Evolutionary conservation across 306 rosid species (phyloP), one percentile per base, ranked within the genome.

Genomic region (Spatholobus suberectus): DNA sequence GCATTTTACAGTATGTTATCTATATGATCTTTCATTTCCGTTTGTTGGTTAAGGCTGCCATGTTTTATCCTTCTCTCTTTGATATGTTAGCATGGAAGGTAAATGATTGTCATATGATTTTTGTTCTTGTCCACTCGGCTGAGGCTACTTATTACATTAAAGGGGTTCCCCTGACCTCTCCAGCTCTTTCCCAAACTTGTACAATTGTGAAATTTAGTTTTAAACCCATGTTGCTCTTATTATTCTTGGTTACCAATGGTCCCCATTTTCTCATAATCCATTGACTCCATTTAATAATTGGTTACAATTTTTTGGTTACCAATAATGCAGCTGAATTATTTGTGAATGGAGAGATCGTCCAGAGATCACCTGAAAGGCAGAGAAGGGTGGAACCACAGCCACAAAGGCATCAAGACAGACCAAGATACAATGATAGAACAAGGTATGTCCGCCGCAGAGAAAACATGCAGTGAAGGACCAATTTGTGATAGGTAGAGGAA

Each of bases 381-480:
- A 92, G 92, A 86, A 89, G 98, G 89, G 99, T 95, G 84, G 98
- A 95, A 79, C 98, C 97, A 2, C 99, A 93, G 85, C 96, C 92
- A 0, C 95, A 92, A 35, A 89, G 98, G 83, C 94, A 91, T 63
- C 90, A 90, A 23, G 98, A 94, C 83, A 89, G 98, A 77, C 97
- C 99, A 40, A 91, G 97, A 78, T 96, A 94, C 92, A 94, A 91
- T 35, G 99, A 96, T 59, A 80, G 95, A 78, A 94, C 98, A 54
- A 90, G 94, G 75, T 90, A 94, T 59, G 94, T 87, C 80, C 82
- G 95, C 0, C 91, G 97, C 41, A 77, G 91, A 81, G 99, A 91
- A 65, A 96, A 94, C 75, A 67, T 11, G 80, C 87, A 90, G 73
- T 96, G 73, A 91, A 86, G 43, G 40, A n/a, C 68, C 51, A 13